A percentile compares a stretch with the other conserved stretches of the same genome.
Evolutionary conservation across 257 asterid species (phyloP).

Genomic region (Rauvolfia tetraphylla): DNA sequence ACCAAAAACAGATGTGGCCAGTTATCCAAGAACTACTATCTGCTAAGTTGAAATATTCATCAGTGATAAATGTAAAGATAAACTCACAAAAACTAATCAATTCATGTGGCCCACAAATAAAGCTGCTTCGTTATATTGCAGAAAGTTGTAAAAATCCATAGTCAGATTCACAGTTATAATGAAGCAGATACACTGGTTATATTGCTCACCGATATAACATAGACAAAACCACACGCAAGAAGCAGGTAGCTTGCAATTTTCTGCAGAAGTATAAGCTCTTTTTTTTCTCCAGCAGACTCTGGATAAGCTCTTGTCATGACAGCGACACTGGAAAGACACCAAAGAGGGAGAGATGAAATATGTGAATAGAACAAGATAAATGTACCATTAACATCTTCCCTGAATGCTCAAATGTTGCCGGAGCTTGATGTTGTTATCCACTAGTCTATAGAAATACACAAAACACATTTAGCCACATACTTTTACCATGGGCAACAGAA

Average conservation of each 20-base stretch:
- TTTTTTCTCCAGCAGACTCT: constrained; percentile 47
- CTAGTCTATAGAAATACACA: not conserved
- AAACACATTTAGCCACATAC: not conserved
- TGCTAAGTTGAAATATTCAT: not conserved
- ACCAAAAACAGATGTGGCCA: not conserved
- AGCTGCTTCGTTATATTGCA: not conserved
- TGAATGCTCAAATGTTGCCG: not conserved
- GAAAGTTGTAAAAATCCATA: not conserved
- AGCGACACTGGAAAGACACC: constrained; percentile 58
- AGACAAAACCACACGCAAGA: constrained; percentile 74
- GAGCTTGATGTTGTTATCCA: not conserved
- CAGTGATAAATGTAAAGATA: not conserved
- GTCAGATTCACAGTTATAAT: not conserved
- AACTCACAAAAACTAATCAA: not conserved
- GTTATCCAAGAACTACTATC: not conserved
- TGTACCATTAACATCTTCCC: not conserved
- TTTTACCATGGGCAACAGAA: not conserved
- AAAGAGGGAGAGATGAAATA: not conserved
- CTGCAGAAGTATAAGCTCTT: constrained; percentile 72
- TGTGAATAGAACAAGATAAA: not conserved
- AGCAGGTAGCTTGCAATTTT: constrained; percentile 82
- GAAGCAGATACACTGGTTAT: constrained; percentile 11
- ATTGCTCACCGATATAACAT: constrained; percentile 66
- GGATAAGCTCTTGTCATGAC: constrained; percentile 99
- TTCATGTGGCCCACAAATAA: not conserved